These are phyloP conservation scores for Calamus simplicifolius DNA, from an alignment of 176 grass and related monocot genomes.

Conservation along the genomic window DNA sequence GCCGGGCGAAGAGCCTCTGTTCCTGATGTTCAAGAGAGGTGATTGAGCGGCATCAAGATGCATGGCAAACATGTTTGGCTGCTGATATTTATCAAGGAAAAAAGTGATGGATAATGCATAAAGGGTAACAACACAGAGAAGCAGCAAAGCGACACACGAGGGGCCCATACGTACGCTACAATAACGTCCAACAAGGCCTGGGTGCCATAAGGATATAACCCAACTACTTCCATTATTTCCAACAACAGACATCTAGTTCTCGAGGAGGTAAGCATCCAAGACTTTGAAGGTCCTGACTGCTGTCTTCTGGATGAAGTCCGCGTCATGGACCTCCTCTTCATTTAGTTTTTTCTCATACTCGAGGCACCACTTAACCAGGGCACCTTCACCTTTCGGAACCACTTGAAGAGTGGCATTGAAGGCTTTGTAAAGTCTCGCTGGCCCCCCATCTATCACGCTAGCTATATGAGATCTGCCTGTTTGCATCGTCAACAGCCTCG, in stretches of 20 bases:
- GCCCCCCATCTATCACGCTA: conserved; percentile 78
- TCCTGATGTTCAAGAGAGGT: no score
- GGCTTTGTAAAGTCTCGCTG: conserved; percentile 49
- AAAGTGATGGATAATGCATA: no score
- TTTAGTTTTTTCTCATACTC: conserved; percentile 75
- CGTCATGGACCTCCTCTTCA: conserved; percentile 60
- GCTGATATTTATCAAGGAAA: no score
- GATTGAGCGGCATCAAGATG: no score
- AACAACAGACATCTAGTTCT: conserved; percentile 35
- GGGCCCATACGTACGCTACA: no score
- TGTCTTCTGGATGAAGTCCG: conserved; percentile 60
- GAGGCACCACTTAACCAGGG: conserved; percentile 49
- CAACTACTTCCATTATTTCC: no score
- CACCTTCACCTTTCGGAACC: conserved; percentile 24
- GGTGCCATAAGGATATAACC: no score
- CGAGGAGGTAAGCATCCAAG: conserved; percentile 75
- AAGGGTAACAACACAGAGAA: no score
- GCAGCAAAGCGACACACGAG: no score
- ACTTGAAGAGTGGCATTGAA: conserved; percentile 56
- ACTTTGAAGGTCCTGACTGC: conserved; percentile 62
- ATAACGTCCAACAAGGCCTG: no score
- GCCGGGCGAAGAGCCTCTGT: no score
- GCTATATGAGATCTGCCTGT: conserved; percentile 60
- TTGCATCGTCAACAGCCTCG: conserved; percentile 57
- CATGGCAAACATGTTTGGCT: no score